Evolutionary conservation across 257 asterid species (phyloP), one percentile per base, ranked within the genome.

Genomic region (Coffea eugenioides): DNA sequence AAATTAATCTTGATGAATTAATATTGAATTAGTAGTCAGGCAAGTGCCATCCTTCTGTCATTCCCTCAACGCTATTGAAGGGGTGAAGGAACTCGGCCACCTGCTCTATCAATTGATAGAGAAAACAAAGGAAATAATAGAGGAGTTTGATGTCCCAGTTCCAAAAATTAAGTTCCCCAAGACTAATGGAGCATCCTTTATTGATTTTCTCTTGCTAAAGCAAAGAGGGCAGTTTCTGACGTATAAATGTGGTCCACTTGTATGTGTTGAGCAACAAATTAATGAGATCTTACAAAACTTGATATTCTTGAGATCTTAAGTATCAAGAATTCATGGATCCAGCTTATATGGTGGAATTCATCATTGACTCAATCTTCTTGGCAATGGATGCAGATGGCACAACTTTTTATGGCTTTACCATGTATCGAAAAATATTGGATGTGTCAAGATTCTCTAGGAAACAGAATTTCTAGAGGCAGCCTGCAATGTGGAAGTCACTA

Each of bases 391-490:
- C 31, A 4, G 15, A 34, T 31, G 45, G 76, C 64, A 82, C n/a
- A 31, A 43, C 3, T 56, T 51, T 15, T 21, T 31, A 13, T 82
- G 73, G 79, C 78, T 82, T 43, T 77, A 43, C 73, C 66, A 82
- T 41, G 57, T 74, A 52, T 3, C 36, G 20, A 49, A 82, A 56
- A 71, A 46, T 74, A 68, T 82, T 62, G 2, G 36, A 65, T 36
- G 34, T 23, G 1, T 45, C 2, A 49, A 74, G 52, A 4, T 43
- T 59, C 20, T 31, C 34, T 31, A 20, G n/a, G 25, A 56, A 7
- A 79, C 23, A 13, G 21, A 73, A 10, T 41, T 0, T 8, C 3
- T 14, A 36, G 41, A 20, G 16, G 36, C 39, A 6, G 16, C n/a
- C 52, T 9, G 8, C 20, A 59, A 59, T 9, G 70, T 31, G 56